Conservation (phyloP, 768 basidiomycete species). For the Royoungia palumana region DNA sequence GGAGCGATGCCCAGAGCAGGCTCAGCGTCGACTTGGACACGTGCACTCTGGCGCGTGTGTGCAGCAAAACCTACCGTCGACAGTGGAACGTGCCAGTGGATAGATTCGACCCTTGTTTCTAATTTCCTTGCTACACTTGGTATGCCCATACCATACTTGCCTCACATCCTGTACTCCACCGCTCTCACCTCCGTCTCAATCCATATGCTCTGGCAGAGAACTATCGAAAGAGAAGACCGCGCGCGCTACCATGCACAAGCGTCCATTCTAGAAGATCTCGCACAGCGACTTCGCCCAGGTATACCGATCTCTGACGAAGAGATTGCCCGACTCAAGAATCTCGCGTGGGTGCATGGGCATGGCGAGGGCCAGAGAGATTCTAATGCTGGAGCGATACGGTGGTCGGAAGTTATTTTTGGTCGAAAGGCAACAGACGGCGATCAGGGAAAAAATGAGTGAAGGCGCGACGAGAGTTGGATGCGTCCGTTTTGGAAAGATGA, state of each 20-base stretch:
- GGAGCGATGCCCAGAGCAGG: constrained; percentile 90
- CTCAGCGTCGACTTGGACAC: constrained; percentile 85
- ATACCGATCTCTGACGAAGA: constrained; percentile 47
- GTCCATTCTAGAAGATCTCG: constrained; percentile 60
- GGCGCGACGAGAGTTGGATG: constrained; percentile 33
- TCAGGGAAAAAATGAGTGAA: constrained; percentile 30
- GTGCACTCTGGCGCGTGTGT: neutral
- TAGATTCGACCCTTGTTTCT: too few relatives aligned
- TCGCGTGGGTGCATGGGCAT: constrained; percentile 41
- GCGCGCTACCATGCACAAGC: constrained; percentile 53
- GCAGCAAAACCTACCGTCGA: too few relatives aligned
- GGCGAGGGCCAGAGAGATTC: constrained; percentile 11
- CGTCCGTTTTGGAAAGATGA: constrained; percentile 27
- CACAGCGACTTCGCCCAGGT: constrained; percentile 47
- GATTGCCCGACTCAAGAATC: constrained; percentile 49
- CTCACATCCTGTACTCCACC: constrained; percentile 62
- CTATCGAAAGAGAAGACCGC: constrained; percentile 48
- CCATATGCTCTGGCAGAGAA: constrained; percentile 58
- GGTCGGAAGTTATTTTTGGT: constrained; percentile 53
- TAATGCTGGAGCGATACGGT: constrained; percentile 32
- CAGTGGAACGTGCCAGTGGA: too few relatives aligned
- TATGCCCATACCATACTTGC: constrained; percentile 46
- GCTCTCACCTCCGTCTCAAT: constrained; percentile 66
- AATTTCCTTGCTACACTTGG: too few relatives aligned
- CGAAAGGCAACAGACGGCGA: constrained; percentile 20